These are phyloP conservation scores for Colletotrichum euphorbiae DNA, from an alignment of 2,329 filamentous ascomycete species.

Conservation along the genomic window DNA sequence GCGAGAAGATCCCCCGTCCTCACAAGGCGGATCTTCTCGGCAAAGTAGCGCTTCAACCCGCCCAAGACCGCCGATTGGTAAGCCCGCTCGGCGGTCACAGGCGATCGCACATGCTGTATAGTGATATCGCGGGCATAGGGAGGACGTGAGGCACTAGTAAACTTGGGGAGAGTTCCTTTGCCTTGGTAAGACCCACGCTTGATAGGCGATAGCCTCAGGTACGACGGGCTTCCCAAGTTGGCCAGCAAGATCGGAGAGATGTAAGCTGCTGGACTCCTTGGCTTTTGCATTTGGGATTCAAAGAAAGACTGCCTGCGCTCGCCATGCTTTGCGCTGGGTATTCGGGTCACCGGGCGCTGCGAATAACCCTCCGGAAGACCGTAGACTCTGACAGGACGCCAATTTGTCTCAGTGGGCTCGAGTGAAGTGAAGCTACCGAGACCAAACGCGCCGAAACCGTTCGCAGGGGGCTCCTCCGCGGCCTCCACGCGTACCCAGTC, in stretches of 20 bases:
- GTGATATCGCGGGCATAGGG: slow-evolving; percentile 81
- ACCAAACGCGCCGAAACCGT: slow-evolving; percentile 74
- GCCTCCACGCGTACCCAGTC: slow-evolving; percentile 93
- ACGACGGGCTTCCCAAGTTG: slow-evolving; percentile 83
- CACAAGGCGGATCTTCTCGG: slow-evolving; percentile 82
- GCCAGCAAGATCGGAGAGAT: slow-evolving; percentile 88
- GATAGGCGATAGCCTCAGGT: slow-evolving; percentile 81
- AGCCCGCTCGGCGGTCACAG: slow-evolving; percentile 85
- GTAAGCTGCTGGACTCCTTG: slow-evolving; percentile 72
- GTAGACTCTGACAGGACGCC: slow-evolving; percentile 89
- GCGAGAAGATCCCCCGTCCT: slow-evolving; percentile 90
- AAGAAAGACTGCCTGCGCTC: slow-evolving; percentile 70
- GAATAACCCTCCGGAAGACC: slow-evolving; percentile 84
- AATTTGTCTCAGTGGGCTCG: slow-evolving; percentile 71
- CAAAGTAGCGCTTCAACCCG: slow-evolving; percentile 89
- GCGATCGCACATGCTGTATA: slow-evolving; percentile 88
- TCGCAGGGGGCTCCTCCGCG: slow-evolving; percentile 77
- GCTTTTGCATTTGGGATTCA: slow-evolving; percentile 74
- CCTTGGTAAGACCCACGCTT: slow-evolving; percentile 63
- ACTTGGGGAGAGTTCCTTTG: slow-evolving; percentile 66
- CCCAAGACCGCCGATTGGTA: slow-evolving; percentile 89
- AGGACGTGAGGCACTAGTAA: slow-evolving; percentile 66
- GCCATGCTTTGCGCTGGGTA: slow-evolving; percentile 65
- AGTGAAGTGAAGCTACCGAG: slow-evolving; percentile 72
- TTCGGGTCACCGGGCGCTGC: slow-evolving; percentile 69